Percentiles rank a stretch among this genome's conserved stretches.
Evolutionary conservation across 2,329 filamentous ascomycete genomes (phyloP).

Genomic region (Aaosphaeria pasadenensis): DNA sequence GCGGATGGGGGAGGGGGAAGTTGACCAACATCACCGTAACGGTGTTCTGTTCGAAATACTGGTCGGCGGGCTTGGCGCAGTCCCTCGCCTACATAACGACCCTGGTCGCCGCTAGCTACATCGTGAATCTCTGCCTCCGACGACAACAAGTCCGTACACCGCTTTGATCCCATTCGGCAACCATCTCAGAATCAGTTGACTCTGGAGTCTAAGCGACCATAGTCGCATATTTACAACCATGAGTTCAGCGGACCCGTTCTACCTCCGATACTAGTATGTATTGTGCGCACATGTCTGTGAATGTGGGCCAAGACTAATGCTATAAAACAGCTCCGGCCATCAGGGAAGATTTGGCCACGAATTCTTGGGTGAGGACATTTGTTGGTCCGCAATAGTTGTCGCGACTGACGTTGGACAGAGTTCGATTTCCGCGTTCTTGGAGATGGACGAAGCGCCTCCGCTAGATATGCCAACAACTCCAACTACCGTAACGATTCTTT

Average conservation of each 20-base stretch:
- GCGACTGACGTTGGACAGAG: conserved; percentile 55
- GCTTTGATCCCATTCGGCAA: not conserved
- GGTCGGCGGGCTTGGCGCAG: conserved; percentile 14
- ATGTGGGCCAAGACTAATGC: conserved; percentile 15
- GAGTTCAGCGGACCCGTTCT: conserved; percentile 77
- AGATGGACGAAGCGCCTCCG: conserved; percentile 88
- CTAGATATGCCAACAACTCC: conserved; percentile 97
- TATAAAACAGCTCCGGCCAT: conserved; percentile 76
- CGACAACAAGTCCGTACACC: not conserved
- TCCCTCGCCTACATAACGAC: conserved; percentile 13
- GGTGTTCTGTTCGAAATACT: conserved; percentile 38
- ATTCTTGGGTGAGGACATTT: conserved; percentile 76
- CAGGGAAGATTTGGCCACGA: conserved; percentile 97
- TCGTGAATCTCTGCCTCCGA: conserved; percentile 3
- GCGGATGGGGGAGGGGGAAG: not conserved
- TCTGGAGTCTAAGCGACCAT: not conserved
- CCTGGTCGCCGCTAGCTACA: conserved; percentile 1
- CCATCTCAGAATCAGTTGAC: no score
- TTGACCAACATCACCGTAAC: conserved; percentile 28
- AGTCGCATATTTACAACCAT: conserved; percentile 49
- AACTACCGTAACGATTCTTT: conserved; percentile 99
- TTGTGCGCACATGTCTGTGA: conserved; percentile 1
- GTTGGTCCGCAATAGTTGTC: not conserved
- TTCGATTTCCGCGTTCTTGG: conserved; percentile 94
- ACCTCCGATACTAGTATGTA: conserved; percentile 93